Conservation (phyloP, 148 eudicot species). For the Vaccinium darrowii region DNA sequence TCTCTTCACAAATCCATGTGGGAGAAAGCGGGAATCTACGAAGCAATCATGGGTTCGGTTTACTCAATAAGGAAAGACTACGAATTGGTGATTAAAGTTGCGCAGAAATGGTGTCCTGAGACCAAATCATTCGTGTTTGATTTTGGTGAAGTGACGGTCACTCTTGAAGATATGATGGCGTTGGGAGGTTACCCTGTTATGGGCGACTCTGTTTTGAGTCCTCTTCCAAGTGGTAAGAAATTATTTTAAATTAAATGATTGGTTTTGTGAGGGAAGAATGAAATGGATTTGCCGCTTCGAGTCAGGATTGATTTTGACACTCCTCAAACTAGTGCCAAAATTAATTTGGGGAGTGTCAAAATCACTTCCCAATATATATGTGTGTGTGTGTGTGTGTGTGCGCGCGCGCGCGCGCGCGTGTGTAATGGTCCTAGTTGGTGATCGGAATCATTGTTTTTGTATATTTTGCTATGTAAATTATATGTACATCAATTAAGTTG, state of each 20-base stretch:
- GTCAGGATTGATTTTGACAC: too few relatives aligned
- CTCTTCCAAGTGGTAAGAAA: neutral
- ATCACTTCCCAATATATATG: too few relatives aligned
- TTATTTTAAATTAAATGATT: too few relatives aligned
- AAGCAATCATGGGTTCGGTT: neutral
- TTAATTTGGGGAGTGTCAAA: too few relatives aligned
- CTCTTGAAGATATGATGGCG: neutral
- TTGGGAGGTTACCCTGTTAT: neutral
- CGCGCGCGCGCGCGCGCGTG: rapidly evolving
- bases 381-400: too few relatives aligned
- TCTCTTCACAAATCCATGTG: neutral
- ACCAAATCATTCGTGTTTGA: neutral
- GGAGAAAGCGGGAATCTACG: neutral
- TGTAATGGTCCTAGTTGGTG: too few relatives aligned
- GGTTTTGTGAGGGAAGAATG: too few relatives aligned
- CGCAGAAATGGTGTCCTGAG: neutral
- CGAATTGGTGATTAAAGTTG: neutral
- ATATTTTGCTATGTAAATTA: too few relatives aligned
- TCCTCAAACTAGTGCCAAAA: too few relatives aligned
- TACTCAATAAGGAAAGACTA: neutral
- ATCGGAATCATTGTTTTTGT: too few relatives aligned
- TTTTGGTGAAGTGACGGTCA: neutral
- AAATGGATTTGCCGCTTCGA: too few relatives aligned
- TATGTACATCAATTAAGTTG: too few relatives aligned
- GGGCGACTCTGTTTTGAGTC: neutral